Evolutionary conservation across 768 basidiomycete species (phyloP), one percentile per base, ranked within the genome.

Genomic region (Xerocomellus dryophilus): DNA sequence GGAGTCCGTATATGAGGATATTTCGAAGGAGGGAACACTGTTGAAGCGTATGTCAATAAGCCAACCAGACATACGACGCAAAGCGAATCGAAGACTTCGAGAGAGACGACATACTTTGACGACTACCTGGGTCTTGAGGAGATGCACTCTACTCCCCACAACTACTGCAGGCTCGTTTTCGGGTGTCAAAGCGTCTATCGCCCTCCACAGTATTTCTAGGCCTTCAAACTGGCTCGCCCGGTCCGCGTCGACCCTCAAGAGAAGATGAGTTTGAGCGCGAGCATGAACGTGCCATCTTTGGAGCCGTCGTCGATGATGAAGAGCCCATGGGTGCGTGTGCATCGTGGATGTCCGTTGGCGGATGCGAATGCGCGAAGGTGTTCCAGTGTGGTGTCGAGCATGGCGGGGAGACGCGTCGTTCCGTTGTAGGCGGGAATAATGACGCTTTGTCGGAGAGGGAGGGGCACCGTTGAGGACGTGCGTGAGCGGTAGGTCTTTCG

Each of bases 391-490:
- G 85, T 82, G 2, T 78, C 72, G 64, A 98, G 81, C 95, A 98
- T 98, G 42, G 75, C 67, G 0, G 85, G 88, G n/a, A 98, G 76
- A n/a, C 95, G 23, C 18, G 78, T 72, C 5, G 82, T 81, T 71
- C 97, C 95, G 64, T 97, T 97, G 78, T 85, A 98, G 0, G 95
- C 95, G 11, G 95, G 95, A 10, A 97, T 82, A 60, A 97, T 79
- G 61, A 98, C 78, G 27, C 84, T 0, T 78, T 69, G 48, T 85
- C 81, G 18, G 76, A 62, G 29, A 89, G 74, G 81, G n/a, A 70
- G 72, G 1, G 81, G 77, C n/a, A 74, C 78, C 21, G 74, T 73
- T 17, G 82, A 78, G 31, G 80, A 80, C n/a, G 69, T 67, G 42
- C 77, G 67, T 5, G 83, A 82, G 54, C 81, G 80, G 70, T 86